A percentile compares a stretch with the other conserved stretches of the same genome.
phyloP scores from a whole-genome alignment of 495 filamentous ascomycete genomes.

The Cudoniella acicularis region DNA sequence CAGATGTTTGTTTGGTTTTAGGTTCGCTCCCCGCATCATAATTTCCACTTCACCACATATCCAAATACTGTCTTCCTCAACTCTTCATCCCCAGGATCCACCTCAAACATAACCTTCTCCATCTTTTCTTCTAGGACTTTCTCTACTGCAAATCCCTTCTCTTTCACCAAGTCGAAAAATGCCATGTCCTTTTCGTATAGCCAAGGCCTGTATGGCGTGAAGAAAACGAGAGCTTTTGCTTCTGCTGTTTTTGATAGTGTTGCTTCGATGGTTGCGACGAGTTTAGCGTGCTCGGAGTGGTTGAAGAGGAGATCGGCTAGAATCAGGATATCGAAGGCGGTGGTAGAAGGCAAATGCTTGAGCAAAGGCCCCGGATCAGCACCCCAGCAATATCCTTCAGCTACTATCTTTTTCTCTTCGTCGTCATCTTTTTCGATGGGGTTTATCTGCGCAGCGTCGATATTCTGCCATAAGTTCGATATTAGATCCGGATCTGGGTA shows the following conservation, averaged over 20 bases:
- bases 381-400: slow-evolving; percentile 81
- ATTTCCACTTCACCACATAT: slow-evolving; percentile 59
- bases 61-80: slow-evolving; percentile 78
- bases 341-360: slow-evolving; percentile 38
- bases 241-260: slow-evolving; percentile 52
- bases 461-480: slow-evolving; percentile 69
- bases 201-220: slow-evolving; percentile 92
- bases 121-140: slow-evolving; percentile 78
- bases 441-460: slow-evolving; percentile 38
- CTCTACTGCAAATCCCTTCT: slow-evolving; percentile 65
- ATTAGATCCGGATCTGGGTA: slow-evolving; percentile 82
- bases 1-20: too few species aligned
- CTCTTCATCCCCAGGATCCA: slow-evolving; percentile 76
- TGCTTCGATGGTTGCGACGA: slow-evolving; percentile 63
- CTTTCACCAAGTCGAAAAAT: slow-evolving; percentile 74
- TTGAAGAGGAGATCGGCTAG: slow-evolving; percentile 88
- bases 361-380: slow-evolving; percentile 48
- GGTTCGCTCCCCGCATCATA: too few species aligned
- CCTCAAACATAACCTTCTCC: slow-evolving; percentile 82
- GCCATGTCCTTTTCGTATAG: slow-evolving; percentile 74
- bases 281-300: slow-evolving; percentile 74
- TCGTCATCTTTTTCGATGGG: slow-evolving; percentile 6
- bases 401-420: slow-evolving; percentile 29
- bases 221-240: slow-evolving; percentile 77
- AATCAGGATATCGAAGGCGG: slow-evolving; percentile 72